Base-by-base conservation (phyloP, 176 grass and related monocot species). In the Phragmites australis region DNA sequence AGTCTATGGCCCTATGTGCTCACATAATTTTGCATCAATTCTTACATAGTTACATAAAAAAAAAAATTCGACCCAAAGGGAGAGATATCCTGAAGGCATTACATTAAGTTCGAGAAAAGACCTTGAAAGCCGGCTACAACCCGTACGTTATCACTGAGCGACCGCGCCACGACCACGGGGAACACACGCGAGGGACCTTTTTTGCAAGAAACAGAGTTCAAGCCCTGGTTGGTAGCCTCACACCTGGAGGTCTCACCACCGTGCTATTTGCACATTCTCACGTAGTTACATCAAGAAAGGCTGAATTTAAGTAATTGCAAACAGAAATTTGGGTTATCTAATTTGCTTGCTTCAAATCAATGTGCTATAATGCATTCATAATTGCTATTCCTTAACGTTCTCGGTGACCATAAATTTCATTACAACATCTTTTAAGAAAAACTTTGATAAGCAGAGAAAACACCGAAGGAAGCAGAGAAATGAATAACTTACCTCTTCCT, bases 401-500 rank as follows among this genome's bases (percentile, higher is more conserved):
- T 10, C 39, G 12, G 61, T 5, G 76, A 73, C 18, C 70, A 42
- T 58, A 19, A 68, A 32, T 52, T 51, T 58, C 7, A 49, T 52
- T 48, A 32, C 8, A 74, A 66, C 43, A 27, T 10, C 34, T 48
- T 54, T 66, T 41, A 31, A 42, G 30, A 22, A 44, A 82, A 64
- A 22, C n/a, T 50, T 14, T 15, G 34, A 46, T 53, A 39, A 81
- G 39, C 9, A 69, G 26, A 57, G 15, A 50, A 44, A 80, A 5
- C 40, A 75, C n/a, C 15, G 59, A 50, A 60, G 21, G 21, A 59
- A 59, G 21, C 29, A 73, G 55, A 76, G 63, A 62, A 59, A 79
- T 68, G 46, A 45, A 68, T 41, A 83, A 9, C 29, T 41, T 90
- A 89, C 93, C 86, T 93, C 91, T 71, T 85, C 83, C 79, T 97